Conservation (phyloP, 768 basidiomycete species). For the Leucocoprinus sp. region DNA sequence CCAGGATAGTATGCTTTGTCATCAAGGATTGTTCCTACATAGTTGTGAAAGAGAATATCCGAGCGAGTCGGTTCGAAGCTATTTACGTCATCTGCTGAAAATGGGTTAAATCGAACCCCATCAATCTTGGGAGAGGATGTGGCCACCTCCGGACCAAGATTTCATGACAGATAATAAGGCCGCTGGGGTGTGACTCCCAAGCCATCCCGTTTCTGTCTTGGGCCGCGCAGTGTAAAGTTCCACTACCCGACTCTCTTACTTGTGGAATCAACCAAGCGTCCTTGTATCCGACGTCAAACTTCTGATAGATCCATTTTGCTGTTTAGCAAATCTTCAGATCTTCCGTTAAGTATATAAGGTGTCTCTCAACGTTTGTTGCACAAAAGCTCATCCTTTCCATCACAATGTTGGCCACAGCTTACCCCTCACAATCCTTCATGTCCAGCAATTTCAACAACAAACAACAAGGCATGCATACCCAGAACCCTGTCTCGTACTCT, state of each 20-base stretch:
- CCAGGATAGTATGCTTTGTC: not conserved
- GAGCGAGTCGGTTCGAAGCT: constrained; percentile 4
- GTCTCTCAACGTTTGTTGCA: not conserved
- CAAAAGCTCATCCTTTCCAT: constrained; percentile 4
- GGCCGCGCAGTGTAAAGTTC: constrained; percentile 6
- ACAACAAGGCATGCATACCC: constrained; percentile 8
- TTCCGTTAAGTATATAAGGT: constrained; percentile 9
- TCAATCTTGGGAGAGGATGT: constrained; percentile 5
- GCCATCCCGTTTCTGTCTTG: constrained; percentile 3
- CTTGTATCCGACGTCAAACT: constrained; percentile 6
- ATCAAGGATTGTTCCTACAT: not conserved
- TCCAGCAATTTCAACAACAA: constrained; percentile 5
- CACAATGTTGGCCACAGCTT: constrained; percentile 9
- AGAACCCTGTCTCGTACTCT: constrained; percentile 6
- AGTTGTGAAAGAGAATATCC: constrained; percentile 1
- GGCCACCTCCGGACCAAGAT: not conserved
- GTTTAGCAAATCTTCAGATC: constrained; percentile 8
- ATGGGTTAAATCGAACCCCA: constrained; percentile 1
- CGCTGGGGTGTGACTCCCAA: constrained; percentile 3
- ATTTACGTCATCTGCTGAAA: constrained; percentile 10
- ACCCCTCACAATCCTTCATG: constrained; percentile 5
- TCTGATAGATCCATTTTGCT: constrained; percentile 6
- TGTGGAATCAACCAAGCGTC: constrained; percentile 6
- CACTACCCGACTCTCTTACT: constrained; percentile 6
- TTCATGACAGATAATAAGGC: constrained; percentile 3